Base-by-base conservation (phyloP, 2,329 filamentous ascomycete genomes). In the Trichoderma sp. region DNA sequence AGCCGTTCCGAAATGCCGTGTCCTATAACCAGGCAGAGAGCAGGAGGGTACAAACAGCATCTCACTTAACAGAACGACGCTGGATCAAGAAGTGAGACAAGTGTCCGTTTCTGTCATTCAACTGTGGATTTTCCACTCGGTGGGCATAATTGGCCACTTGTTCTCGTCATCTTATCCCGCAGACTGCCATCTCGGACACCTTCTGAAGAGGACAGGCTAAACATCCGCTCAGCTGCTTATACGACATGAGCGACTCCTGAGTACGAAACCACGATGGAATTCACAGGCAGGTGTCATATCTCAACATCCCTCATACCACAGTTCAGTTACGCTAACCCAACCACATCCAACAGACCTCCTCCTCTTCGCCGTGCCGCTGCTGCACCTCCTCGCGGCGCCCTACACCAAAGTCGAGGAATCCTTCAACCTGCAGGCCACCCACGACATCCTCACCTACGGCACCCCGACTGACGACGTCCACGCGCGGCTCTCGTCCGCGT, bases 381-480 rank as follows among this genome's bases (percentile, higher is more conserved):
- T 91, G 65, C 92, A 97, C 78, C 87, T 97, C 66, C 75, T 88
- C 70, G 77, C 89, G 27, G 88, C 94, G 12, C 95, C 95, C 1
- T 94, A 96, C 81, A 97, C 94, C 67, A 99, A 99, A 79, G 95
- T 99, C 69, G 95, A 99, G 79, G 95, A 99, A 80, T 98, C 94
- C 0, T 98, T 99, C 86, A 97, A 97, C 78, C 88, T 98, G 68
- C 95, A 99, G 78, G 95, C 95, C 6, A 87, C 89, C 3, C 95
- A 98, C 79, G 95, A 99, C 78, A 90, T 99, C 39, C 79, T 97
- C 69, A 86, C 87, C 42, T 93, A 95, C 77, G 93, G 93, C 27
- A 88, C 92, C 1, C 92, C 92, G 0, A 84, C 82, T 1, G 76
- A 79, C 22, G 82, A 89, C 72, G 77, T 85, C 17, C 75, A 81